Conservation (phyloP, 1,284 basidiomycete genomes). For the Melampsora larici-populina region DNA sequence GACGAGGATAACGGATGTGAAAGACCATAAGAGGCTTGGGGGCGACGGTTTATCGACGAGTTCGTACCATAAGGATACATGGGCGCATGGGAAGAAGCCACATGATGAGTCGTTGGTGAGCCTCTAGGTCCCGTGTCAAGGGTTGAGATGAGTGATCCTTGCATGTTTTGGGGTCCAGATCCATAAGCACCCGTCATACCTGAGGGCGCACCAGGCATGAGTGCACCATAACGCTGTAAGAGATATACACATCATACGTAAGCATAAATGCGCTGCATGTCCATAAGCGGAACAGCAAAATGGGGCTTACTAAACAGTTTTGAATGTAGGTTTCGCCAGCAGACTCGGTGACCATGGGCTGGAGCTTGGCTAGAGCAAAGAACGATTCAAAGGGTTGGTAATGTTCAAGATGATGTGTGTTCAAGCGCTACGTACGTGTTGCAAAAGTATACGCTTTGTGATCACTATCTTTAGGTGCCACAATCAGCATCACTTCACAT, state of each 20-base stretch:
- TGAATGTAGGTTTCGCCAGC: slow-evolving; percentile 38
- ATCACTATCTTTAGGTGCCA: slow-evolving; percentile 34
- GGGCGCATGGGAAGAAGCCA: neutral
- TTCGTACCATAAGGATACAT: slow-evolving; percentile 10
- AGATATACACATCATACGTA: neutral
- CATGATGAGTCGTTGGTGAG: slow-evolving; percentile 11
- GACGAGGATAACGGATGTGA: slow-evolving; percentile 16
- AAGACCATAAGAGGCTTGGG: slow-evolving; percentile 16
- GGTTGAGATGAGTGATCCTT: neutral
- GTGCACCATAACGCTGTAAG: slow-evolving; percentile 33
- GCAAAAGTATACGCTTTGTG: slow-evolving; percentile 37
- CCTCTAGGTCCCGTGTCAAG: slow-evolving; percentile 11
- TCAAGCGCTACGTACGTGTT: slow-evolving; percentile 7
- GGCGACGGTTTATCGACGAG: neutral
- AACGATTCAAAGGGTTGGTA: neutral
- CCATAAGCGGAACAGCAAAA: neutral
- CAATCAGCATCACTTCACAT: slow-evolving; percentile 41
- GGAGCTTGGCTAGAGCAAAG: slow-evolving; percentile 7
- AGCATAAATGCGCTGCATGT: neutral
- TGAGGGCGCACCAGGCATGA: slow-evolving; percentile 22
- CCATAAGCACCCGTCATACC: slow-evolving; percentile 4
- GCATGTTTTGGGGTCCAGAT: neutral
- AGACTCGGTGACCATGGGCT: slow-evolving; percentile 24
- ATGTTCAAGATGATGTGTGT: neutral
- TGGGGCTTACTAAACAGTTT: slow-evolving; percentile 28